phyloP scores from a whole-genome alignment of 2,329 filamentous ascomycete species.

The Myriosclerotinia curreyana region DNA sequence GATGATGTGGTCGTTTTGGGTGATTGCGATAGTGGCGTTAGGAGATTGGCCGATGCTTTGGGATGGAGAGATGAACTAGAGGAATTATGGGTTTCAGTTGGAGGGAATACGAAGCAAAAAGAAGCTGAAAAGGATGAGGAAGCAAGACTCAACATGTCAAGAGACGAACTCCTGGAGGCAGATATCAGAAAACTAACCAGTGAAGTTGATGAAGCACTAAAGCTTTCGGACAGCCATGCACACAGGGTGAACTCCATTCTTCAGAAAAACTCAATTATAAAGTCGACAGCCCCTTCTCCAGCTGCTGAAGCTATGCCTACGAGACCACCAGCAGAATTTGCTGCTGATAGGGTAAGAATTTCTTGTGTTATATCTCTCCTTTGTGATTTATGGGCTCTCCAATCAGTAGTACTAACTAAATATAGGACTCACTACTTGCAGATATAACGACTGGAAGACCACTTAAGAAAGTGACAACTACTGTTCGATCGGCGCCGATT shows the following conservation, averaged over 20 bases:
- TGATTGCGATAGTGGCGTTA: conserved; percentile 78
- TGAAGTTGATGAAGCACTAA: conserved; percentile 40
- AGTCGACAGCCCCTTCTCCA: background rate
- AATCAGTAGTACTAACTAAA: background rate
- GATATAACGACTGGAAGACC: conserved; percentile 1
- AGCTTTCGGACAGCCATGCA: conserved; percentile 37
- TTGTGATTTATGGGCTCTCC: background rate
- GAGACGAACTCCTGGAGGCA: conserved; percentile 48
- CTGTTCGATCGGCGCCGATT: conserved; percentile 2
- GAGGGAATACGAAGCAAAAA: conserved; percentile 55
- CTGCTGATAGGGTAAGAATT: conserved; percentile 2
- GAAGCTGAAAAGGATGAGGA: conserved; percentile 28
- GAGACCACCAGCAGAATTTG: background rate
- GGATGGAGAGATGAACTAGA: conserved; percentile 88
- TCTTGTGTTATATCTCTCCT: background rate
- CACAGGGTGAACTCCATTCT: conserved; percentile 34
- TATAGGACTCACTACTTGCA: background rate
- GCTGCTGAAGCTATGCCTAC: background rate
- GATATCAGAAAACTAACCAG: conserved; percentile 41
- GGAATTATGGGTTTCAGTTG: conserved; percentile 65
- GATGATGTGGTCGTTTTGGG: conserved; percentile 85
- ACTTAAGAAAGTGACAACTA: background rate
- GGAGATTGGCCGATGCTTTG: conserved; percentile 71
- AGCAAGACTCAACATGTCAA: conserved; percentile 34
- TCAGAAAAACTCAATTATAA: conserved; percentile 21